A percentile compares a stretch with the other conserved stretches of the same genome.
Conservation (phyloP, 305 asterid genomes). For the Euphrasia arctica region DNA sequence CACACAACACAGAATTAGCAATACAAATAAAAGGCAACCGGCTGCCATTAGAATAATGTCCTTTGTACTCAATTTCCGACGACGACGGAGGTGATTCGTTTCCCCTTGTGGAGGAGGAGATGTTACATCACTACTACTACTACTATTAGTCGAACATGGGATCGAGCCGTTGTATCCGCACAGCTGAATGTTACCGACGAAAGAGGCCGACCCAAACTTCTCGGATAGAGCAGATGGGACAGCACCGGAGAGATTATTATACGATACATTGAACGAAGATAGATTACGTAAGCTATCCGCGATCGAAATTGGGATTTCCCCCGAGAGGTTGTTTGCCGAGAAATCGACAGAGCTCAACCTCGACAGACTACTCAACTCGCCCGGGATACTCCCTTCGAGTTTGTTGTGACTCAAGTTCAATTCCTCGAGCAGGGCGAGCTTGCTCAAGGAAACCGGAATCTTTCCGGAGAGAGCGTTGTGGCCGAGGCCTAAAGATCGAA, state of each 20-base stretch:
- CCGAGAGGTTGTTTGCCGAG: constrained; percentile 41
- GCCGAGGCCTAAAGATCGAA: constrained; percentile 42
- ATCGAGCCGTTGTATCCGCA: constrained; percentile 64
- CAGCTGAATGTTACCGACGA: constrained; percentile 65
- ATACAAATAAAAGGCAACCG: constrained; percentile 31
- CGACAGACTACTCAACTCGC: constrained; percentile 8
- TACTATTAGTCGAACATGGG: constrained; percentile 39
- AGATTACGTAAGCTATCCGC: constrained; percentile 26
- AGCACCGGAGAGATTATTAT: constrained; percentile 38
- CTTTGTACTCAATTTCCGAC: constrained; percentile 60
- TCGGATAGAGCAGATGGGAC: constrained; percentile 35
- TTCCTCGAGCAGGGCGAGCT: constrained; percentile 39
- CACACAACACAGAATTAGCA: constrained; percentile 24
- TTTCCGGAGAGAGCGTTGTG: constrained; percentile 38
- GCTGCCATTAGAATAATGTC: constrained; percentile 85
- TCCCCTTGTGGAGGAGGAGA: constrained; percentile 36
- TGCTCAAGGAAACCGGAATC: constrained; percentile 32
- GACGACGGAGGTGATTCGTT: constrained; percentile 14
- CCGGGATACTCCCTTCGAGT: constrained; percentile 40
- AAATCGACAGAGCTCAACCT: constrained; percentile 35
- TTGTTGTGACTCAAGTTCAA: constrained; percentile 43
- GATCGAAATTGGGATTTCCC: constrained; percentile 51
- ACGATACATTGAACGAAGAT: constrained; percentile 61
- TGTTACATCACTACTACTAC: background rate
- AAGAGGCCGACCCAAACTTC: constrained; percentile 65